A percentile compares a stretch with the other conserved stretches of the same genome.
Conservation (phyloP, 179 eudicot genomes). For the Beta macrorhiza region DNA sequence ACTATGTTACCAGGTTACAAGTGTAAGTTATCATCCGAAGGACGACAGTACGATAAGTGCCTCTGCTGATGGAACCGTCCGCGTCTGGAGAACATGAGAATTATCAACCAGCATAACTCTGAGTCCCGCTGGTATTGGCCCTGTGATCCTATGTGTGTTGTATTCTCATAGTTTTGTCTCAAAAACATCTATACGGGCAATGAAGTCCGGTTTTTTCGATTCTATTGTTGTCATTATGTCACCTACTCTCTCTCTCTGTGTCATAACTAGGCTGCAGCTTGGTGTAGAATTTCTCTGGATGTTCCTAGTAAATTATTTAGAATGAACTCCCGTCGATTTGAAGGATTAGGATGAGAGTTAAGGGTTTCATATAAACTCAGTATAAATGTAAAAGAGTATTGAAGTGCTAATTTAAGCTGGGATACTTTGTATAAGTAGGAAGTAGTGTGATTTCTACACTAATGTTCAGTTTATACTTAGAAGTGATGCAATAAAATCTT, state of each 20-base stretch:
- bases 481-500: neutral
- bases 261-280: neutral
- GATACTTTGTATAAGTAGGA: neutral
- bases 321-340: neutral
- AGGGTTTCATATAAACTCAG: too few relatives aligned
- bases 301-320: neutral
- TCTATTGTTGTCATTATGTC: neutral
- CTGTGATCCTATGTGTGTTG: neutral
- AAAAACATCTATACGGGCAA: neutral
- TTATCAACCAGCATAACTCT: neutral
- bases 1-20: conserved; percentile 64
- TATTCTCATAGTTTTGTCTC: neutral
- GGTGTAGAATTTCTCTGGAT: neutral
- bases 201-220: neutral
- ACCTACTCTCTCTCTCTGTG: neutral
- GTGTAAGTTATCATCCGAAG: conserved; percentile 95
- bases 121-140: neutral
- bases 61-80: conserved; percentile 84
- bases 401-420: neutral
- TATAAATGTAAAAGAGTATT: neutral
- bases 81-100: conserved; percentile 74
- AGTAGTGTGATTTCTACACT: neutral
- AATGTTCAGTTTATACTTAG: neutral
- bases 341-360: neutral
- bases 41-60: conserved; percentile 83